phyloP scores from a whole-genome alignment of 768 basidiomycete species.

The Favolaschia claudopus region DNA sequence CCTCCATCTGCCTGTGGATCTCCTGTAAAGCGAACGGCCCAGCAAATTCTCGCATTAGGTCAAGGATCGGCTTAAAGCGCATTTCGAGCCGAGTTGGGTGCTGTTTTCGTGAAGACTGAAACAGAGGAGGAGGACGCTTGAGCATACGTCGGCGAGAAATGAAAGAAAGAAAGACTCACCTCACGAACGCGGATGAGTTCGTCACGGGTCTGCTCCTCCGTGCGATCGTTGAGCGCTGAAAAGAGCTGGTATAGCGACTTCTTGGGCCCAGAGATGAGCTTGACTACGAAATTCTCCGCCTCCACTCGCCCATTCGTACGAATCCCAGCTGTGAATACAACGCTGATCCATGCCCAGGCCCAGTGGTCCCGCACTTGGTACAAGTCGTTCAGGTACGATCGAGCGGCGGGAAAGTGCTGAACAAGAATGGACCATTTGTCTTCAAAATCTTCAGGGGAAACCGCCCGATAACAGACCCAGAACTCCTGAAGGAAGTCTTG shows the following conservation, averaged over 20 bases:
- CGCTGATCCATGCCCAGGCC: constrained; percentile 14
- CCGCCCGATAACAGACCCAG: too few species aligned
- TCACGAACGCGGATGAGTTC: constrained; percentile 5
- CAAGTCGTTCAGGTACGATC: too few species aligned
- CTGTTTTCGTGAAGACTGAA: neutral
- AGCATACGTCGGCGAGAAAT: neutral
- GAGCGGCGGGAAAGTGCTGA: too few species aligned
- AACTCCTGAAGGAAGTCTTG: too few species aligned
- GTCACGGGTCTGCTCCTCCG: neutral
- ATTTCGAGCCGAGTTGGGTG: too few species aligned
- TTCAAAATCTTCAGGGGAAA: too few species aligned
- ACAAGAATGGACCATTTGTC: too few species aligned
- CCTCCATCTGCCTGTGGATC: too few species aligned
- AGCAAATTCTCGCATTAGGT: too few species aligned
- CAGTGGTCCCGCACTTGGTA: constrained; percentile 30
- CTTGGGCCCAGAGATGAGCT: constrained; percentile 15
- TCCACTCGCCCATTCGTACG: constrained; percentile 10
- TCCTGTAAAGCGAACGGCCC: too few species aligned
- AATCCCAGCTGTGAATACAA: constrained; percentile 16
- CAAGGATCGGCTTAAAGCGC: too few species aligned
- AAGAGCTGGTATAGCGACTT: constrained; percentile 4
- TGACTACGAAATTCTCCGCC: constrained; percentile 13
- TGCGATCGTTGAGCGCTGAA: neutral
- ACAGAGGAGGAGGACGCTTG: too few species aligned
- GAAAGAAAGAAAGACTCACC: neutral